A percentile compares a stretch with the other conserved stretches of the same genome.
phyloP scores from a whole-genome alignment of 768 basidiomycete genomes.

The Ramaria sp. region DNA sequence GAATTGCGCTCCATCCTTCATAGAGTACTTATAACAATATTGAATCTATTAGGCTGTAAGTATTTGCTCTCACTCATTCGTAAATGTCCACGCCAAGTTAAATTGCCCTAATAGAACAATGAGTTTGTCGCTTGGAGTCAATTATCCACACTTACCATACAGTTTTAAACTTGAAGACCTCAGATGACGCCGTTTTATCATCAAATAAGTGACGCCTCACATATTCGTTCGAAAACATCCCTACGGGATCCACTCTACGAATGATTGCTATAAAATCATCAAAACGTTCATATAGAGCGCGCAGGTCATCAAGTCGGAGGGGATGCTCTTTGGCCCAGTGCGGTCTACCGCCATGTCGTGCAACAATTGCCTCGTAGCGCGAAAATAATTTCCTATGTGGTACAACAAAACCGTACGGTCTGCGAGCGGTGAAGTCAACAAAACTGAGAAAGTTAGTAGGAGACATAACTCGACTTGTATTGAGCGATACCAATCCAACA shows the following conservation, averaged over 20 bases:
- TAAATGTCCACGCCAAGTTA: too few species aligned
- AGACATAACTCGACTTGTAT: conserved; percentile 65
- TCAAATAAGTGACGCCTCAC: background rate
- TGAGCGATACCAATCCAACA: conserved; percentile 98
- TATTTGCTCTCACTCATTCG: too few species aligned
- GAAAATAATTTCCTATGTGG: conserved; percentile 73
- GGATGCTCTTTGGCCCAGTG: conserved; percentile 96
- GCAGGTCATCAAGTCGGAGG: conserved; percentile 52
- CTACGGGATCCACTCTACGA: conserved; percentile 46
- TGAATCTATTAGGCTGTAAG: too few species aligned
- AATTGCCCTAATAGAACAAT: too few species aligned
- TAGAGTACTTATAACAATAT: too few species aligned
- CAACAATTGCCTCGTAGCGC: conserved; percentile 62
- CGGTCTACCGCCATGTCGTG: conserved; percentile 65
- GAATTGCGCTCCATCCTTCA: too few species aligned
- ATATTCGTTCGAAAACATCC: conserved; percentile 8
- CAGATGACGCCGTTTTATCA: background rate
- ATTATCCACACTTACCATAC: background rate
- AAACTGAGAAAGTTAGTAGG: conserved; percentile 1
- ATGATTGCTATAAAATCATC: conserved; percentile 64
- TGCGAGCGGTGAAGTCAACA: conserved; percentile 21
- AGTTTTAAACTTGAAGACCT: background rate
- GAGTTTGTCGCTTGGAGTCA: too few species aligned
- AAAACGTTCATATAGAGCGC: conserved; percentile 69
- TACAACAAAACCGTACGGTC: conserved; percentile 77